Evolutionary conservation across 768 basidiomycete species (phyloP), one percentile per base, ranked within the genome.

Genomic region (Auriculariales sp.): DNA sequence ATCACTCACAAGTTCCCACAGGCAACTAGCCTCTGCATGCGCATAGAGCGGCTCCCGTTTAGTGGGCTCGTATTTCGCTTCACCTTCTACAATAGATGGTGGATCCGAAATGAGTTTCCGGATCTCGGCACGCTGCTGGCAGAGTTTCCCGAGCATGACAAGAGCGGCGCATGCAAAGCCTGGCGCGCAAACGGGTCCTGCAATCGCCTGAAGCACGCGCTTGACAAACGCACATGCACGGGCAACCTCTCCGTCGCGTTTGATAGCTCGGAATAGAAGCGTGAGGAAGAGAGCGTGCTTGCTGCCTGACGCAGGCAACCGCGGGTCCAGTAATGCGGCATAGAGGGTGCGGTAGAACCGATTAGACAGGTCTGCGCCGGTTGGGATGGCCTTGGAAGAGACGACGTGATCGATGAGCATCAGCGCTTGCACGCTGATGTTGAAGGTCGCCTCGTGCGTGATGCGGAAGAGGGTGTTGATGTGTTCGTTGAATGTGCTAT

Each of bases 271-370:
- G 76, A 93, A 93, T 17, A 97, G 63, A 15, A 99, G 66, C 60
- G 97, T 98, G 50, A 99, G 75, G 63, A 94, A 98, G 81, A 98
- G 86, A 4, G 92, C 91, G 61, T 98, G 92, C 60, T 98, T 98
- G 2, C 83, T 84, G 4, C 47, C 32, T 11, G 90, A 90, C 2
- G 73, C 71, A 2, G 81, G 72, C 1, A 99, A 73, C 12, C 94
- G 80, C 1, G 71, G 66, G 57, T 99, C 94, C 46, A 83, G 77
- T 3, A 99, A 68, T 2, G 90, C 91, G n/a, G 81, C 77, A 56
- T 98, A 99, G 0, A 99, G 68, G 0, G 89, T 79, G 33, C 90
- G 81, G 65, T 82, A 87, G 60, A 80, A 88, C 15, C 84, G 69
- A 15, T 44, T 44, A 4, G 39, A 10, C 6, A 27, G 33, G 54